Evolutionary conservation across 306 rosid genomes (phyloP).

Genomic region (Quercus engelmannii): DNA sequence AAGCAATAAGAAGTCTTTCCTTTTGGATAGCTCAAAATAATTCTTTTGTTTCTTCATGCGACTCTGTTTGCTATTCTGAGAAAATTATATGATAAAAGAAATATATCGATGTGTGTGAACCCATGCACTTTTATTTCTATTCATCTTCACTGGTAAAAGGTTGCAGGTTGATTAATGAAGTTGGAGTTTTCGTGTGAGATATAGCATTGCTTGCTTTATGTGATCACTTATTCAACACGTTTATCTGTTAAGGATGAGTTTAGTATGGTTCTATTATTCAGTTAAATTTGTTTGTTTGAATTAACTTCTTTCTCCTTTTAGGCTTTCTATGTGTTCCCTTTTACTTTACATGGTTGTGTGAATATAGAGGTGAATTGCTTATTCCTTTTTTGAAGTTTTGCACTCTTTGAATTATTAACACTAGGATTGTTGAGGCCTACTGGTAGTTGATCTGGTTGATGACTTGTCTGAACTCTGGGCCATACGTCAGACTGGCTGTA

Average conservation of each 20-base stretch:
- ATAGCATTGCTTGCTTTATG: background rate
- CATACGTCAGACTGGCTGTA: background rate
- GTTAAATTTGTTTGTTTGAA: too few relatives aligned
- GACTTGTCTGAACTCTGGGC: background rate
- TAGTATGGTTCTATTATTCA: too few relatives aligned
- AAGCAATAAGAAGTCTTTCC: background rate
- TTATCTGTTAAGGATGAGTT: background rate
- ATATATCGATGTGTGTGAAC: background rate
- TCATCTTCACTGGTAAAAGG: background rate
- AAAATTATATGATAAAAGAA: background rate
- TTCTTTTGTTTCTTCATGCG: background rate
- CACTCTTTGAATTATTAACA: background rate
- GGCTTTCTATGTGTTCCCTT: too few relatives aligned
- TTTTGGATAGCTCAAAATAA: background rate
- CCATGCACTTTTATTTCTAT: background rate
- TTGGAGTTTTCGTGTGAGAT: background rate
- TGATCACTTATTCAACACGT: background rate
- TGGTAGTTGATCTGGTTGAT: background rate
- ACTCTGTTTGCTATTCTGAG: background rate
- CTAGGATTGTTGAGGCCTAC: background rate
- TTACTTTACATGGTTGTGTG: too few relatives aligned
- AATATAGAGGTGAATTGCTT: too few relatives aligned
- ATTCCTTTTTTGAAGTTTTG: too few relatives aligned
- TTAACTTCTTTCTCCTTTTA: too few relatives aligned
- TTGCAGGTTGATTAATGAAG: background rate